Evolutionary conservation across 2,329 filamentous ascomycete species (phyloP).

Genomic region (Aspergillus awamori): DNA sequence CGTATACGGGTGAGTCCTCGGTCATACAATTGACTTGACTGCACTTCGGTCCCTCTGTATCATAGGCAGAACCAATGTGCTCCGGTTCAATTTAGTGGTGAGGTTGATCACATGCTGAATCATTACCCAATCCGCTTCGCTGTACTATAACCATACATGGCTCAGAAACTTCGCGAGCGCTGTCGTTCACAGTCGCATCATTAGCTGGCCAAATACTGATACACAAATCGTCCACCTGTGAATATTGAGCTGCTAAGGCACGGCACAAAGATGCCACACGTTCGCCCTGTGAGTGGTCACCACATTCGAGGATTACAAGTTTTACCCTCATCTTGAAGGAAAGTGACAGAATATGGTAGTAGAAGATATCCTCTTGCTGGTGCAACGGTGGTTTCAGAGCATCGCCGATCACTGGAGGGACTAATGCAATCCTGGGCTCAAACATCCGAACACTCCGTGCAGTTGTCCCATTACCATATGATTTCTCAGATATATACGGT

Average conservation of each 20-base stretch:
- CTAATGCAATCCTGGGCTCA: conserved; percentile 79
- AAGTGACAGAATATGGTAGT: conserved; percentile 35
- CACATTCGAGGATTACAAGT: conserved; percentile 42
- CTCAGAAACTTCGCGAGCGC: neutral
- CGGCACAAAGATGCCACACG: conserved; percentile 32
- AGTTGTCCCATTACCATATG: conserved; percentile 63
- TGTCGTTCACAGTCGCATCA: neutral
- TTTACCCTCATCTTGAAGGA: conserved; percentile 27
- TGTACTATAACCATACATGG: neutral
- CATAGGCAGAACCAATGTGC: no score
- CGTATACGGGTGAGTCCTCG: no score
- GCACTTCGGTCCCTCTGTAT: no score
- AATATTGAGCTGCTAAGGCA: conserved; percentile 1
- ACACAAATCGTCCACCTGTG: neutral
- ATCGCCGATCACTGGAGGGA: conserved; percentile 52
- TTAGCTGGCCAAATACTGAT: neutral
- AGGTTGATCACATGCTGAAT: no score
- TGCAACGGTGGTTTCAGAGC: neutral
- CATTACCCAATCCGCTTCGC: neutral
- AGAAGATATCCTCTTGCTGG: conserved; percentile 40
- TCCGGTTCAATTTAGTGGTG: no score
- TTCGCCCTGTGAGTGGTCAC: conserved; percentile 36
- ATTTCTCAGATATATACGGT: conserved; percentile 76
- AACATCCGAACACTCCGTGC: conserved; percentile 74
- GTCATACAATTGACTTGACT: no score